Base-by-base conservation (phyloP, 441 rosid genomes). In the Theobroma grandiflorum region DNA sequence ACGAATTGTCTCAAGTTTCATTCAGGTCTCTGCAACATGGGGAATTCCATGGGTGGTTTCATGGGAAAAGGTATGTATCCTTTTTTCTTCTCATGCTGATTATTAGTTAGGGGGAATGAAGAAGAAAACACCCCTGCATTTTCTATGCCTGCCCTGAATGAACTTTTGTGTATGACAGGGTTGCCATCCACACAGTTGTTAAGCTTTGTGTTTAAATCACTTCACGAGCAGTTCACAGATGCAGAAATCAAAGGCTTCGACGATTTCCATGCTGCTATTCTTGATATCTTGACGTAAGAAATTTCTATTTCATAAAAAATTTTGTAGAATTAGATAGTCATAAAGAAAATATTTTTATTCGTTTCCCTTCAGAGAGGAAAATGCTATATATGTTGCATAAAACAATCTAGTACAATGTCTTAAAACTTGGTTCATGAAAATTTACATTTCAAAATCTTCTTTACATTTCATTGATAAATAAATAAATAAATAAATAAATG, bases 211-310 rank as follows among this genome's bases (percentile, higher is more conserved):
- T 85, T 90, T 86, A 95, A 90, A 66, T 86, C 93, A 22, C 89
- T 93, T 26, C 84, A 89, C 83, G 57, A 83, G 31, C 92, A 90
- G 81, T 94, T 96, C 75, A 81, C 84, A 3, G 82, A 90, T 38
- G 84, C 84, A 80, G 86, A 89, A 59, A 84, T 90, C 84, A 76
- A 84, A 20, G 78, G 57, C 82, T 91, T 90, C 35, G 89, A 92
- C 3, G 94, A 88, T 4, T 96, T 96, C 83, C 97, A 93, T 74
- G 67, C 83, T 20, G 95, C 96, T 76, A 84, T 96, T 80, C 91
- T 96, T 38, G 97, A 96, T 61, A 87, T 94, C 50, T 91, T 94
- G 79, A 94, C 62, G 98, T 96, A 89, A 86, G 87, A 33, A 20
- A 18, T 22, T 50, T 14, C 20, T 42, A 22, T 4, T 71, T 45